Evolutionary conservation across 345 rosid genomes (phyloP), one percentile per base, ranked within the genome.

Genomic region (Cochlearia excelsa): DNA sequence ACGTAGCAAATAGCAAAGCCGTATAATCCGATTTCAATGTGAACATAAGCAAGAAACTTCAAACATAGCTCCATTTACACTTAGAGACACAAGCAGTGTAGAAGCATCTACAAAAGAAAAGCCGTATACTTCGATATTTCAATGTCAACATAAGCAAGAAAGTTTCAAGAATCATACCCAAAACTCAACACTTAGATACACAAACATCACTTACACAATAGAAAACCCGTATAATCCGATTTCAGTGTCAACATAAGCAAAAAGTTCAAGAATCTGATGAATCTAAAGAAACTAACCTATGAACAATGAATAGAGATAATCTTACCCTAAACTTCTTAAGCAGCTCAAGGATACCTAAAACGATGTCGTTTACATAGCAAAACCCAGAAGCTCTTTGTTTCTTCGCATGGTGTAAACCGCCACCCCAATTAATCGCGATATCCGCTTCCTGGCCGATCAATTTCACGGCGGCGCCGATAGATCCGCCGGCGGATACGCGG

Each of bases 221-320:
- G 23, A 16, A 16, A 16, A 16, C 23, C 23, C 23, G 23, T 16
- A 16, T 16, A 16, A 50, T 62, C 41, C 28, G n/a, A 37, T 4
- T 37, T 37, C 1, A 4, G 30, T 58, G 39, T 16, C 5, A 45
- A 33, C 43, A 33, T 33, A 2, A 4, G 30, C 62, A 57, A 43
- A 39, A 63, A 34, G 10, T 61, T 46, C 7, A 53, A 68, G 44
- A 68, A 61, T 46, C 67, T 51, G 42, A 45, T 51, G 46, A 57
- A 8, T 33, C 4, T 3, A 33, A 33, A 33, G 23, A 16, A 16
- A 16, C 23, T 16, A 16, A 16, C 23, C 23, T 16, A 16, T 16
- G 23, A 16, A 16, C 23, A 16, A 16, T 16, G 23, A 16, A 16
- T 16, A 16, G 23, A 16, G 23, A 16, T 16, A 16, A 16, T 16